Evolutionary conservation across 2,329 filamentous ascomycete species (phyloP).

Genomic region (Arthrobotrys iridis): DNA sequence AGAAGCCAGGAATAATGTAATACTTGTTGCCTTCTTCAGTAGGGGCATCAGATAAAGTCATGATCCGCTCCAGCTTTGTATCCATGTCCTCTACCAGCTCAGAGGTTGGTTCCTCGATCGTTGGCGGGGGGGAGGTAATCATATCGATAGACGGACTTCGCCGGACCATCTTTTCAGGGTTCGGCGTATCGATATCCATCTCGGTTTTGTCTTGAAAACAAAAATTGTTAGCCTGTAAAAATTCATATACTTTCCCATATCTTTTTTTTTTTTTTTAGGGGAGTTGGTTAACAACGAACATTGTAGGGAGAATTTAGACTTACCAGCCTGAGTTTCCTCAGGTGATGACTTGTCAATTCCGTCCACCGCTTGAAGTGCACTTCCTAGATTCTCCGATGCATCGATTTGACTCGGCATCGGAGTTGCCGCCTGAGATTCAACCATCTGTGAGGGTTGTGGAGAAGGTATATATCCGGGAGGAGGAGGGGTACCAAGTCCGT

Average conservation of each 20-base stretch:
- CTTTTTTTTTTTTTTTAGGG: not conserved
- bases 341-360: not conserved
- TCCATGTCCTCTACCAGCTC: conserved; percentile 63
- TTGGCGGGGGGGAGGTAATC: conserved; percentile 44
- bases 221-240: not conserved
- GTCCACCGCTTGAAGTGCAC: conserved; percentile 1
- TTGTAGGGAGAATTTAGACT: not conserved
- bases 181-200: conserved; percentile 43
- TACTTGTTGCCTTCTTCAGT: conserved; percentile 77
- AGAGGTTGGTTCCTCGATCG: conserved; percentile 25
- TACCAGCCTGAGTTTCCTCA: conserved; percentile 25
- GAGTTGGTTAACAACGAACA: too few species aligned
- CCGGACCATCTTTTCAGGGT: conserved; percentile 13
- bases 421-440: conserved; percentile 49
- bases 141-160: conserved; percentile 48
- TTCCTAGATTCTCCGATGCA: conserved; percentile 10
- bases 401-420: conserved; percentile 46
- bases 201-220: conserved; percentile 9
- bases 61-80: conserved; percentile 75
- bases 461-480: conserved; percentile 35
- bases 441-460: conserved; percentile 52
- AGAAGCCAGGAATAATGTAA: conserved; percentile 80
- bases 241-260: not conserved
- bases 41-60: conserved; percentile 64
- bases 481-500: conserved; percentile 41